Base-by-base conservation (phyloP, 2,329 filamentous ascomycete species). In the Exophiala alcalophila region DNA sequence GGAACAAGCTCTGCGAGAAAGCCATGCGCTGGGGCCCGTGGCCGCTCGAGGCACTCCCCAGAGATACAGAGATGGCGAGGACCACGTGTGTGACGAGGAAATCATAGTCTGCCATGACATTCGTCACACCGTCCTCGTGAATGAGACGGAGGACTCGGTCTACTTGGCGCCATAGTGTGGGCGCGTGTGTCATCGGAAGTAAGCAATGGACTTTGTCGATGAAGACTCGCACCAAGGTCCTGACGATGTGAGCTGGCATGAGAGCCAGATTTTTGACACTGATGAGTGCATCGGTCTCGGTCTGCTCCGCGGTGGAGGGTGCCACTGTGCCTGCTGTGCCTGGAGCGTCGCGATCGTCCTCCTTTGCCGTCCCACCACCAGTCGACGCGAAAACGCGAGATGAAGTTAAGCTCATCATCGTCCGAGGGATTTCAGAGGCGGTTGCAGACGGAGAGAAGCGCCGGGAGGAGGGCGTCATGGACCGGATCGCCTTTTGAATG, bases 381-480 rank as follows among this genome's bases (percentile, higher is more conserved):
- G 18, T 26, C 19, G 27, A 34, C 8, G 38, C 27, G 23, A 43
- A 31, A 16, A 41, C 46, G 24, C 47, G 47, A 7, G 55, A 58
- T 8, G 56, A 55, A 1, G 54, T 57, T 24, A 58, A 35, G 16
- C 56, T 55, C 56, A 58, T 57, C 21, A 53, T 50, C 1, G 55
- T 53, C 4, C 44, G 37, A 2, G 51, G 52, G 19, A 58, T 39
- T 8, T 57, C 27, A 20, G 49, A 51, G 12, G 51, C 51, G 1
- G 52, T 42, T n/a, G n/a, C n/a, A n/a, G n/a, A n/a, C n/a, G n/a
- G n/a, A n/a, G n/a, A n/a, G n/a, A n/a, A n/a, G 5, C 44, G 47
- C 4, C 35, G 30, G n/a, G 19, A 25, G 23, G 12, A 15, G 21
- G 20, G 18, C n/a, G 32, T 36, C n/a, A 25, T 36, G 4, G 32